Base-by-base conservation (phyloP, 2,329 filamentous ascomycete species). In the Monilinia polystroma region DNA sequence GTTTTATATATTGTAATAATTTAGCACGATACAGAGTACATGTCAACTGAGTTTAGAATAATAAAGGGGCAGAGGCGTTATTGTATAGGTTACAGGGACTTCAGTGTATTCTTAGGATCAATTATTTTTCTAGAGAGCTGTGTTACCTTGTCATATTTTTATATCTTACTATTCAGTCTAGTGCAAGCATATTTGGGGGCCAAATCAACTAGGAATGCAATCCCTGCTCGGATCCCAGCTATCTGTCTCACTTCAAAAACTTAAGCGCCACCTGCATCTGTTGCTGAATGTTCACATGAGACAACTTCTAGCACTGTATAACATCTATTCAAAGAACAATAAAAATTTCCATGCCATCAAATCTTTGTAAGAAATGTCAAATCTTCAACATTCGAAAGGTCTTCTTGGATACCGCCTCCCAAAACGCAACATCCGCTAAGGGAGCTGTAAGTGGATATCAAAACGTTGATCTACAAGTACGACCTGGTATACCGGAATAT, bases 401-500 rank as follows among this genome's bases (percentile, higher is more conserved):
- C 10, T 45, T 66, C 14, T 32, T 66, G 47, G 55, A 66, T 60
- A 60, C 55, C 26, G 56, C 55, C n/a, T 45, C 64, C 3, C 64
- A 66, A 45, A 38, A 54, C 26, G 51, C 64, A 41, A 53, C 35
- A 23, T 53, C 55, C 12, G 29, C 35, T 11, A 53, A 41, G 58
- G 64, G 64, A 29, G 32, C 49, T 11, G 16, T 66, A 14, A 66
- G 47, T 62, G 64, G 64, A 18, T 66, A 43, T 60, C 35, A 60
- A 16, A 51, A 45, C 11, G 20, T 35, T 7, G 64, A 66, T 53
- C 35, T 66, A 35, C 64, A 60, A 41, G 64, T 66, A 23, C 47
- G 64, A 32, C 64, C 55, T n/a, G 64, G 64, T n/a, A 14, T 66
- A 47, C 64, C 64, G 29, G 55, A 60, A 23, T 66, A 60, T 11